phyloP scores from a whole-genome alignment of 2,329 filamentous ascomycete species.

The Fusarium miscanthi region DNA sequence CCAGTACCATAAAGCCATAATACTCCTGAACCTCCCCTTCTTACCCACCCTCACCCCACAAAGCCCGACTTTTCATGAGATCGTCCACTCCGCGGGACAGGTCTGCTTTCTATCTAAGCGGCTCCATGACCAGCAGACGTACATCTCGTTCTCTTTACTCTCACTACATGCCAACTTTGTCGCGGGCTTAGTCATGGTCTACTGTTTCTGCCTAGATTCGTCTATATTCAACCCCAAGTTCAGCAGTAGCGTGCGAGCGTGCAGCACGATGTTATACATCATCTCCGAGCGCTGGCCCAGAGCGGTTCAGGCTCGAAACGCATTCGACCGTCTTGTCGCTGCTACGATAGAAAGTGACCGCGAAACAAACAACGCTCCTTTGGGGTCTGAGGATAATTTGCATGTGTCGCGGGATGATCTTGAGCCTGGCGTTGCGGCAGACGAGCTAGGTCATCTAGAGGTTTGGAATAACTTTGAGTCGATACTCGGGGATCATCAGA shows the following conservation, averaged over 20 bases:
- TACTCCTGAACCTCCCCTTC: background rate
- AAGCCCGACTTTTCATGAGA: background rate
- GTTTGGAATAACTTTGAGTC: background rate
- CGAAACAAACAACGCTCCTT: accelerated
- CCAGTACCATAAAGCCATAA: background rate
- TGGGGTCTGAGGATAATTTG: background rate
- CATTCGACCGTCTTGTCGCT: conserved; percentile 1
- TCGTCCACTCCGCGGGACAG: conserved; percentile 2
- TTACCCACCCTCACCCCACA: background rate
- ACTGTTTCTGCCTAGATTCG: background rate
- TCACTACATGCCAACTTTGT: conserved; percentile 1
- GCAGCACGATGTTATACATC: background rate
- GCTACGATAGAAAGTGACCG: background rate
- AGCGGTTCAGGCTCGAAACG: background rate
- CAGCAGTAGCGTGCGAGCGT: background rate
- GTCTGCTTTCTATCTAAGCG: background rate
- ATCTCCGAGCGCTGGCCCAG: background rate
- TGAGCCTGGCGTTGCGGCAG: background rate
- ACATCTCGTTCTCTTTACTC: background rate
- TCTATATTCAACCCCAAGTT: background rate
- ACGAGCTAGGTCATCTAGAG: background rate
- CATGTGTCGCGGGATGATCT: background rate
- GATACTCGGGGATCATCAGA: background rate
- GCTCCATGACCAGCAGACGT: background rate
- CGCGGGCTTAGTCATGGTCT: background rate